Base-by-base conservation (phyloP, 306 rosid genomes). In the Quercus berberidifolia region DNA sequence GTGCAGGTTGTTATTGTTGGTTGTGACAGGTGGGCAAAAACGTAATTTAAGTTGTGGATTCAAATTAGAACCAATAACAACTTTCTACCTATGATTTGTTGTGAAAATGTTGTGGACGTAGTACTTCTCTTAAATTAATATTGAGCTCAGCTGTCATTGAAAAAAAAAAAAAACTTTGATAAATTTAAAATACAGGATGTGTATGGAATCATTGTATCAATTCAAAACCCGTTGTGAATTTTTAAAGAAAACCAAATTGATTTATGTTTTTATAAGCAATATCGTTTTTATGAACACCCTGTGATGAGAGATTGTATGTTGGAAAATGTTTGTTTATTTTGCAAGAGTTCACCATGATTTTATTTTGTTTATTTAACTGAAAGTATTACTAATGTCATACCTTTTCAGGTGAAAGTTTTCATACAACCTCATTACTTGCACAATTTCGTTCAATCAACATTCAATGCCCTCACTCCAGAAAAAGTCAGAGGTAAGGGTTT, bases 391-490 rank as follows among this genome's bases (percentile, higher is more conserved):
- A 63, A 62, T 87, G 78, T 55, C 2, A 56, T 62, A 83, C 73
- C 76, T 75, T 83, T 83, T 86, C 96, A 96, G 99, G 99, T 93
- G 82, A 96, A 90, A 84, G 96, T 96, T 18, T 96, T 96, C 84
- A 81, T 83, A 71, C 96, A 96, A 77, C 96, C 96, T 70, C 80
- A 91, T 83, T 96, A 96, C 89, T 82, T 91, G 79, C 87, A 96
- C 57, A 96, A 96, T 85, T 96, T 96, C 79, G 98, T 96, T 86
- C 99, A 96, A 83, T 55, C 99, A 75, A 71, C 99, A 31, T 93
- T 93, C 88, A 79, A 87, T 79, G 97, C 98, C 56, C 85, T 96
- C 49, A 84, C 98, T 52, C 87, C 84, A 41, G 96, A 91, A 80
- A 88, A 93, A 86, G 94, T 96, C 73, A 87, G 91, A 88, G 99